A percentile compares a stretch with the other conserved stretches of the same genome.
phyloP scores from a whole-genome alignment of 257 asterid genomes.

The Solanum gandarillasii region DNA sequence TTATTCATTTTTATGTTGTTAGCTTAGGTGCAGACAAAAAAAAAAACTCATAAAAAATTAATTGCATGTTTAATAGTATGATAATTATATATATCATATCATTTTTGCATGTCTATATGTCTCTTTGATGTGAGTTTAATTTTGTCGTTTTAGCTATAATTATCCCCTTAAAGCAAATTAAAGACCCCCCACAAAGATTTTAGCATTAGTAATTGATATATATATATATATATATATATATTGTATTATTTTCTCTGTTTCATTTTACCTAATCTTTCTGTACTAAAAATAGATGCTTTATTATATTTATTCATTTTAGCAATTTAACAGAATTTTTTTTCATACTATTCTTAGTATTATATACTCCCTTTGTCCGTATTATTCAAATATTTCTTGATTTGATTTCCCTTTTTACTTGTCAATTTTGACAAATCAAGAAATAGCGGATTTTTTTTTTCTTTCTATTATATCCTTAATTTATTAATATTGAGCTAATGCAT shows the following conservation, averaged over 20 bases:
- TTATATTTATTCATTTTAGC: too few species aligned
- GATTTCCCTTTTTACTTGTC: too few species aligned
- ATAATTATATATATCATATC: neutral
- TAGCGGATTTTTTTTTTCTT: neutral
- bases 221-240: too few species aligned
- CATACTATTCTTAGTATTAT: neutral
- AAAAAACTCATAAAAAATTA: neutral
- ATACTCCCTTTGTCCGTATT: too few species aligned
- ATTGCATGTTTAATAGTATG: too few species aligned
- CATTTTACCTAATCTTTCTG: neutral
- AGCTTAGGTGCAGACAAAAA: neutral
- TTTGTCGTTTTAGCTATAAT: neutral
- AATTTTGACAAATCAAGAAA: too few species aligned
- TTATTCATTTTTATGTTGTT: neutral
- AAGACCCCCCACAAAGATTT: neutral
- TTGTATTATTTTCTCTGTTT: too few species aligned
- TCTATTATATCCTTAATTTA: too few species aligned
- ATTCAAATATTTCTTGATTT: neutral
- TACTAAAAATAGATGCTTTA: too few species aligned
- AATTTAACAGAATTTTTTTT: too few species aligned
- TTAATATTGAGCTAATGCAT: neutral
- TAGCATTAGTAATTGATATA: neutral
- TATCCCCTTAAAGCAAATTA: neutral
- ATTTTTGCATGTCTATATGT: neutral
- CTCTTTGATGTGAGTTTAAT: neutral